Conservation (phyloP, 495 filamentous ascomycete species). For the Aspergillus cristatus region DNA sequence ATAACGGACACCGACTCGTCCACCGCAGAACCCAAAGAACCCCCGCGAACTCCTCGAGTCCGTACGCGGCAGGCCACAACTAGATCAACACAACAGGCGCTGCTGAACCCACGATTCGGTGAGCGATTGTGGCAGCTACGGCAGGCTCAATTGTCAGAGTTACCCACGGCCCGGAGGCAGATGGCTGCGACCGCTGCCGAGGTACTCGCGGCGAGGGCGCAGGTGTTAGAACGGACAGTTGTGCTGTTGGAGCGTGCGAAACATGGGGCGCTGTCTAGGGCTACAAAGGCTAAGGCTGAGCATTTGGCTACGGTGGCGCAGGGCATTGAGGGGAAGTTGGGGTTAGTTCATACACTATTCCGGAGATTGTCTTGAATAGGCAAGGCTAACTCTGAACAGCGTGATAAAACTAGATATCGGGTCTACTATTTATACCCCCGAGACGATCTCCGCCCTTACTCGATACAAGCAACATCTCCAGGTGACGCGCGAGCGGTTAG, state of each 20-base stretch:
- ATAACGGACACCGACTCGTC: slow-evolving; percentile 13
- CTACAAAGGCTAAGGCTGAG: slow-evolving; percentile 43
- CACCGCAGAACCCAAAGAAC: slow-evolving; percentile 1
- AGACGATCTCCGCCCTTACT: slow-evolving; percentile 45
- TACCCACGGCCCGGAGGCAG: slow-evolving; percentile 23
- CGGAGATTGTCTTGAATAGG: slow-evolving; percentile 11
- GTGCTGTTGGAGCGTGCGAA: slow-evolving; percentile 48
- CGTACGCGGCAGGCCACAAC: slow-evolving; percentile 21
- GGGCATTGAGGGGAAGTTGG: slow-evolving; percentile 42
- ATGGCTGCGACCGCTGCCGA: slow-evolving; percentile 31
- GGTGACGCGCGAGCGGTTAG: slow-evolving; percentile 39
- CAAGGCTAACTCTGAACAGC: slow-evolving; percentile 17
- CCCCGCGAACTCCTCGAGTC: slow-evolving; percentile 12
- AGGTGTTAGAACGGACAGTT: slow-evolving; percentile 31
- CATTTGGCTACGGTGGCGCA: slow-evolving; percentile 52
- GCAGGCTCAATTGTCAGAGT: slow-evolving; percentile 19
- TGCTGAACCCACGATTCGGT: slow-evolving; percentile 18
- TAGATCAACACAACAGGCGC: slow-evolving; percentile 14
- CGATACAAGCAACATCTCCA: slow-evolving; percentile 46
- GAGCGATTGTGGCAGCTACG: slow-evolving; percentile 21
- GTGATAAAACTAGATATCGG: slow-evolving; percentile 32
- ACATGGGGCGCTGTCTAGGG: slow-evolving; percentile 55
- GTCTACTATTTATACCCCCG: slow-evolving; percentile 46
- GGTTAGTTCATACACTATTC: slow-evolving; percentile 28
- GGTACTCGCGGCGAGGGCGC: slow-evolving; percentile 23